A percentile compares a stretch with the other conserved stretches of the same genome.
These are phyloP conservation scores for Coniochaeta pulveracea DNA, from an alignment of 2,329 filamentous ascomycete species.

Conservation along the genomic window DNA sequence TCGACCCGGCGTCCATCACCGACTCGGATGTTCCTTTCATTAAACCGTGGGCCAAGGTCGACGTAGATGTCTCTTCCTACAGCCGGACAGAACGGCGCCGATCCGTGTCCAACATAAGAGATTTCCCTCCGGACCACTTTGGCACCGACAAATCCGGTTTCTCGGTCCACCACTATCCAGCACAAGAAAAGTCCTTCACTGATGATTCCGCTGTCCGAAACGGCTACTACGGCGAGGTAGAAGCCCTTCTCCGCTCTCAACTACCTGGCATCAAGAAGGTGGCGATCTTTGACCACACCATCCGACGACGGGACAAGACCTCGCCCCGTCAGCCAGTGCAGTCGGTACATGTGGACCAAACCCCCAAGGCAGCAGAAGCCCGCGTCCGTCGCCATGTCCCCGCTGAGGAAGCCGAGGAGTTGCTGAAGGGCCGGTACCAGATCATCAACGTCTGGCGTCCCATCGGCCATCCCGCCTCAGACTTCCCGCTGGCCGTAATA, in stretches of 20 bases:
- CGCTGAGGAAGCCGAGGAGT: constrained; percentile 38
- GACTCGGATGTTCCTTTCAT: constrained; percentile 10
- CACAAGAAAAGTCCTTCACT: constrained; percentile 40
- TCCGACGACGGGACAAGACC: constrained; percentile 41
- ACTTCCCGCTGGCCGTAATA: constrained; percentile 53
- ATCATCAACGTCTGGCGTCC: constrained; percentile 65
- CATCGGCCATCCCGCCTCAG: constrained; percentile 48
- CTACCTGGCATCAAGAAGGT: constrained; percentile 47
- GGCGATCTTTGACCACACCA: constrained; percentile 63
- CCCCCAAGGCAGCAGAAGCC: constrained; percentile 45
- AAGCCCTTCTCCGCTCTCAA: constrained; percentile 40
- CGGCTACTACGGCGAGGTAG: constrained; percentile 51
- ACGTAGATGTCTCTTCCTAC: constrained; percentile 45
- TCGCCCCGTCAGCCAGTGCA: constrained; percentile 54
- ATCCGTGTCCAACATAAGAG: constrained; percentile 41
- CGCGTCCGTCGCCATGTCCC: constrained; percentile 51
- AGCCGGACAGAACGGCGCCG: constrained; percentile 30
- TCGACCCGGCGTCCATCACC: constrained; percentile 37
- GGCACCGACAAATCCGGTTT: constrained; percentile 48
- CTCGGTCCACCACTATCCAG: constrained; percentile 38
- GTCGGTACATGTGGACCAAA: constrained; percentile 64
- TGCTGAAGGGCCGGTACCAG: constrained; percentile 48
- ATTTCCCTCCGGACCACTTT: constrained; percentile 35
- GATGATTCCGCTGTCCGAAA: constrained; percentile 42
- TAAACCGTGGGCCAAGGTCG: constrained; percentile 56